Evolutionary conservation across 192 early-diverging fungal species (phyloP), one percentile per base, ranked within the genome.

Genomic region (Diversispora epigaea): DNA sequence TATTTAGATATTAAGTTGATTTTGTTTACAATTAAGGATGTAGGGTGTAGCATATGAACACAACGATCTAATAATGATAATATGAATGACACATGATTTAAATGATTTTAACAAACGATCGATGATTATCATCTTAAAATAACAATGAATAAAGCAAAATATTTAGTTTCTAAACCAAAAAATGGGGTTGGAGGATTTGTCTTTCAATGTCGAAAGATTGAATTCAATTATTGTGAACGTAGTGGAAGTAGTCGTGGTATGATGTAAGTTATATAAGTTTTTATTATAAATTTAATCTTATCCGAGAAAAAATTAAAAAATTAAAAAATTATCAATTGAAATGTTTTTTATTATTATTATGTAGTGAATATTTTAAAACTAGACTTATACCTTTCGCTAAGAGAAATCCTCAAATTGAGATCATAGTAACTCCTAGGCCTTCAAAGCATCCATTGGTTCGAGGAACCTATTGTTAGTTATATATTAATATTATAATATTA

Each of bases 221-320:
- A 92, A 21, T 91, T 94, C 79, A 89, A 91, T 78, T 94, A 94
- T 78, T 93, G 93, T 80, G 93, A 94, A 82, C 89, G 89, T 57
- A 86, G 90, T 66, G 93, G 91, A 68, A 92, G 90, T 79, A 91
- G 87, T 82, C 84, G 85, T 49, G 87, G 90, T 47, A 91, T 93
- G 88, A 84, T 89, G 88, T 87, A 85, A 84, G 77, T 69, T 19
- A 55, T 11, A 45, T 14, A 12, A 50, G 4, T 76, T 67, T 63
- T 63, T 68, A 43, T 46, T 47, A n/a, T n/a, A 41, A 32, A 4
- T 69, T 47, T 41, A 45, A 55, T n/a, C 2, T 4, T 32, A 11
- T 17, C 11, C 12, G 12, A 17, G 12, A 14, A 54, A 54, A 54
- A 11, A n/a, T n/a, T n/a, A n/a, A n/a, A n/a, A n/a, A n/a, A n/a